Evolutionary conservation across 106 monocot species (phyloP).

Genomic region (Dactylorhiza incarnata): DNA sequence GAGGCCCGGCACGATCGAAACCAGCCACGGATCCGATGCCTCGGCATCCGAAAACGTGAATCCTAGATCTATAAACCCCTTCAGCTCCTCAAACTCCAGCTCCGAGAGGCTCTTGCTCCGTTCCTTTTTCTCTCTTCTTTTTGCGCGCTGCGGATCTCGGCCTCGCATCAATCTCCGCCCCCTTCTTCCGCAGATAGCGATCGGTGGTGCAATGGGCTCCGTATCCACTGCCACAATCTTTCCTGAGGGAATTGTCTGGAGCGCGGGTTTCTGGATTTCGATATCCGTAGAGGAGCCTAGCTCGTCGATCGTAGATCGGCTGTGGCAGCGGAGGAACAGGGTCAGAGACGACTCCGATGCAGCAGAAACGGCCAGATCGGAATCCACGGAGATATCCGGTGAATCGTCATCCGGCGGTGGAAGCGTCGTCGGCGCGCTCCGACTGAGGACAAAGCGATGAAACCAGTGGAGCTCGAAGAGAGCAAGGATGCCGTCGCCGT

Average conservation of each 20-base stretch:
- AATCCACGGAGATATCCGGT: not conserved
- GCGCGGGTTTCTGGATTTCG: not conserved
- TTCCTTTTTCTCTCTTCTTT: not conserved
- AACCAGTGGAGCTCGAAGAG: slow-evolving; percentile 28
- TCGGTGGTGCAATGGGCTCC: not conserved
- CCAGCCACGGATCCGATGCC: slow-evolving; percentile 32
- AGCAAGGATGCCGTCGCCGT: not conserved
- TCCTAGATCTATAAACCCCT: slow-evolving; percentile 71
- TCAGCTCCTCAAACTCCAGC: slow-evolving; percentile 72
- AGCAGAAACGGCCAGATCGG: not conserved
- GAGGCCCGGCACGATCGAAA: slow-evolving; percentile 57
- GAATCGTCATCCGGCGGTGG: not conserved
- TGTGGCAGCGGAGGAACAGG: not conserved
- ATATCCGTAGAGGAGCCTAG: not conserved
- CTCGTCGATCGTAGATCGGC: not conserved
- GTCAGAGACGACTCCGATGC: not conserved
- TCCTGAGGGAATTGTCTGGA: slow-evolving; percentile 13
- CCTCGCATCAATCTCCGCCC: not conserved
- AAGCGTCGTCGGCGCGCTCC: not conserved
- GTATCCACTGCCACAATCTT: not conserved
- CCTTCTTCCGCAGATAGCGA: not conserved
- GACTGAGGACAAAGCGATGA: not conserved
- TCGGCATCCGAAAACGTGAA: slow-evolving; percentile 56
- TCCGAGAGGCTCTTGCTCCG: slow-evolving; percentile 57
- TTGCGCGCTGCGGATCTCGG: not conserved